Conservation (phyloP, 225 moss, liverwort and hornwort species). For the Takakia lepidozioides region DNA sequence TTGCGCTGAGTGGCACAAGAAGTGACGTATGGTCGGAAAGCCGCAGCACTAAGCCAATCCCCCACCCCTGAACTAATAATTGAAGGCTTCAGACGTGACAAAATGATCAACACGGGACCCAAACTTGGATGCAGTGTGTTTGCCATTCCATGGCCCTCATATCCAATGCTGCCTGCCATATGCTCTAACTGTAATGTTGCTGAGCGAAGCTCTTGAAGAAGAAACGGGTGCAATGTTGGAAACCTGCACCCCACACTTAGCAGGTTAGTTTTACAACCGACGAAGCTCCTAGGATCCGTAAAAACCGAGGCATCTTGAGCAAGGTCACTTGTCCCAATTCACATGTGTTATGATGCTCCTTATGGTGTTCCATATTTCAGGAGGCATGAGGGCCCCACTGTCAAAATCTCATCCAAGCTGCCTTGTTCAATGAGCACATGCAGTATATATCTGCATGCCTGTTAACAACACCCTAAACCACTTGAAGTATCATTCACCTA, state of each 20-base stretch:
- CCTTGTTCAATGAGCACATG: no score
- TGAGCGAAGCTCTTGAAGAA: conserved; percentile 77
- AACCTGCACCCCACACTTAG: conserved; percentile 79
- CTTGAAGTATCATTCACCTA: no score
- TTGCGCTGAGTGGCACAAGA: conserved; percentile 89
- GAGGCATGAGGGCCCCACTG: no score
- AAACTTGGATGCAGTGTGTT: conserved; percentile 94
- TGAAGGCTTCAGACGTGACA: conserved; percentile 94
- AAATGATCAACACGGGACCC: conserved; percentile 84
- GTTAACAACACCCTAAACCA: no score
- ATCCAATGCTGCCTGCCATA: conserved; percentile 26
- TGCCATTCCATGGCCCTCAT: conserved; percentile 59
- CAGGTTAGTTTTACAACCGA: no score
- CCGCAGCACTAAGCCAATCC: conserved; percentile 95
- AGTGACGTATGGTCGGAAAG: conserved; percentile 82
- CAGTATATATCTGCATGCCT: no score
- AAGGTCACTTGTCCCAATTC: no score
- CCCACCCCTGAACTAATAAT: conserved; percentile 82
- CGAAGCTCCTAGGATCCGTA: no score
- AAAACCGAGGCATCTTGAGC: no score
- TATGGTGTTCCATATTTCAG: no score
- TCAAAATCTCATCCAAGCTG: no score
- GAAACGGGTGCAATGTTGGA: conserved; percentile 89
- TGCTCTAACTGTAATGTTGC: conserved; percentile 91
- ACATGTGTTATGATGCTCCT: no score